Percentiles rank a stretch among this genome's conserved stretches.
These are phyloP conservation scores for Claviceps pusilla DNA, from an alignment of 2,329 filamentous ascomycete genomes.

Conservation along the genomic window DNA sequence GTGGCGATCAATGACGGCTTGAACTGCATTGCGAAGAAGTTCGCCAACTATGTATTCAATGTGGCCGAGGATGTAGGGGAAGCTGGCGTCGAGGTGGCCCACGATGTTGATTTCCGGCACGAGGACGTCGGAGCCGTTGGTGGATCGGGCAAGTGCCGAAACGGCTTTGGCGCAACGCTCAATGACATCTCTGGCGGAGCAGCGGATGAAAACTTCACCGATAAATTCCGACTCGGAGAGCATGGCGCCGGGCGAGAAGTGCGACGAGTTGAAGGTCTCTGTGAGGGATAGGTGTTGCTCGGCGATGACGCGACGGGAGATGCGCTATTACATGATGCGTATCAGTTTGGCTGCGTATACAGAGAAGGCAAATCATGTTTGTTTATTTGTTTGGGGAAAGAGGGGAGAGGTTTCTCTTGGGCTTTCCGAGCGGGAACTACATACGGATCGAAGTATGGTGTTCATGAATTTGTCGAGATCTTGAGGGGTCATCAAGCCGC, in stretches of 20 bases:
- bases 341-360: background rate
- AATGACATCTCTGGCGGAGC: constrained; percentile 79
- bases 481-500: constrained; percentile 62
- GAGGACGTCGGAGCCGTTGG: constrained; percentile 54
- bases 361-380: background rate
- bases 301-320: constrained; percentile 88
- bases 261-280: constrained; percentile 80
- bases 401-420: no score
- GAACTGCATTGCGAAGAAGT: constrained; percentile 84
- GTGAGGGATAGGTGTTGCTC: constrained; percentile 93
- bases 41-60: constrained; percentile 96
- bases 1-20: constrained; percentile 72
- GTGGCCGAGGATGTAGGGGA: constrained; percentile 91
- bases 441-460: constrained; percentile 72
- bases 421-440: constrained; percentile 14
- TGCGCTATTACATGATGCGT: constrained; percentile 42
- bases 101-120: constrained; percentile 72
- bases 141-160: constrained; percentile 55
- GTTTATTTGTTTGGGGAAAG: no score
- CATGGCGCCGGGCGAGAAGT: constrained; percentile 72
- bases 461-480: constrained; percentile 93
- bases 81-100: constrained; percentile 77
- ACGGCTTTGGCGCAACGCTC: constrained; percentile 67
- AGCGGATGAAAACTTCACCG: constrained; percentile 87
- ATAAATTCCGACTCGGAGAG: constrained; percentile 69